A percentile compares a stretch with the other conserved stretches of the same genome.
Evolutionary conservation across 139 green algal species (phyloP).

Genomic region (Coelastrella sp.): DNA sequence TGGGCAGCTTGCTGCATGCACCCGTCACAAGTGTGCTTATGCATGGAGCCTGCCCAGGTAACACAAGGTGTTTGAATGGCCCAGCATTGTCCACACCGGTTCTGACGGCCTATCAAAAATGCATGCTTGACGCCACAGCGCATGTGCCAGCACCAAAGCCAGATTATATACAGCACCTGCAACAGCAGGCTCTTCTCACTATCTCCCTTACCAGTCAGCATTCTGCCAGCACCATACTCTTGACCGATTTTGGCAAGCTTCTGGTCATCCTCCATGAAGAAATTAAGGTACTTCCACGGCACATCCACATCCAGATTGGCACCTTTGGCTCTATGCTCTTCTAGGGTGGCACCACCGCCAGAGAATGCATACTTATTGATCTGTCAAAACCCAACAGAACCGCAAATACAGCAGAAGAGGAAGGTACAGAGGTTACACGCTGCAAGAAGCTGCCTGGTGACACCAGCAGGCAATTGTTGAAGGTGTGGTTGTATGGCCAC

Average conservation of each 20-base stretch:
- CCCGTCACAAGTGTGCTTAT: too few relatives aligned
- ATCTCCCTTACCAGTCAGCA: constrained; percentile 85
- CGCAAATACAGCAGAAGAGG: neutral
- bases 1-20: too few relatives aligned
- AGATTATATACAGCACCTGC: too few relatives aligned
- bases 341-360: constrained; percentile 87
- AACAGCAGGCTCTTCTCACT: neutral
- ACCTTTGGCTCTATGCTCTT: constrained; percentile 90
- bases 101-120: too few relatives aligned
- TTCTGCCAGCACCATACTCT: constrained; percentile 88
- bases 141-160: too few relatives aligned
- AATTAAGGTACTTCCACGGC: constrained; percentile 97
- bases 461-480: too few relatives aligned
- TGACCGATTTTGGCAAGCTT: constrained; percentile 80
- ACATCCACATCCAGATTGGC: constrained; percentile 97
- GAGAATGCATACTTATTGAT: constrained; percentile 96
- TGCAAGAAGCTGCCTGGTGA: neutral
- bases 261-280: constrained; percentile 97
- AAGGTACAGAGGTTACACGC: neutral
- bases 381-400: constrained; percentile 44
- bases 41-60: too few relatives aligned
- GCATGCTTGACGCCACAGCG: too few relatives aligned
- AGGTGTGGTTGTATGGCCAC: too few relatives aligned
- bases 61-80: too few relatives aligned
- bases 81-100: too few relatives aligned